Base-by-base conservation (phyloP, 2,329 filamentous ascomycete species). In the Thielaviopsis punctulata region DNA sequence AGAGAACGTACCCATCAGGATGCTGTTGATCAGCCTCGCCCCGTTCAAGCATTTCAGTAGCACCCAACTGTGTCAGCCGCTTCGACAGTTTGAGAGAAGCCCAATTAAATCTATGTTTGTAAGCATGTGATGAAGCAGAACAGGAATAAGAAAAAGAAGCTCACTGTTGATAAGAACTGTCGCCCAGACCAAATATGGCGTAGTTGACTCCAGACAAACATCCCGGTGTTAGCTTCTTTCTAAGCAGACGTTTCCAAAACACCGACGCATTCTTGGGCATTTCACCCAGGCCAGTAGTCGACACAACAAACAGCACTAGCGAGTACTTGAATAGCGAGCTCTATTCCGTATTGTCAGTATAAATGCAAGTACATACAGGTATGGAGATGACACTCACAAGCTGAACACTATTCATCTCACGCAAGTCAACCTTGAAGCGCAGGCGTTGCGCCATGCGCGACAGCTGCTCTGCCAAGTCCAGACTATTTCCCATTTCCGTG, bases 21-120 rank as follows among this genome's bases (percentile, higher is more conserved):
- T 95, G 88, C 63, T 93, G 86, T 60, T 95, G 89, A 62, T 98
- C 92, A 21, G 83, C 88, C 66, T 98, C 92, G 12, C 86, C 92
- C 36, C 81, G 73, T 41, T 82, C 78, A 60, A 84, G 84, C 56
- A 92, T 77, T 47, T 86, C 77, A 43, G 73, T 73, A 2, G 86
- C 92, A 1, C 90, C 90, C 0, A 98, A 76, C 63, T 95, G 88
- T 36, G 82, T 65, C 30, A 98, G 70, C 15, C 92, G 79, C 59
- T 88, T 90, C 60, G 88, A 80, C 45, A 98, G 72, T 66, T 95
- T 94, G 48, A 88, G 78, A 45, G 85, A 84, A 18, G 90, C 88
- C 79, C 86, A 95, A 68, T 98, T 98, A 66, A 87, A 95, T 61
- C 84, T 90, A 56, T 13, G 21, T 8, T 41, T 39, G 25, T 36